Conservation (phyloP, 2,329 filamentous ascomycete genomes). For the Pestalotiopsis sp. region DNA sequence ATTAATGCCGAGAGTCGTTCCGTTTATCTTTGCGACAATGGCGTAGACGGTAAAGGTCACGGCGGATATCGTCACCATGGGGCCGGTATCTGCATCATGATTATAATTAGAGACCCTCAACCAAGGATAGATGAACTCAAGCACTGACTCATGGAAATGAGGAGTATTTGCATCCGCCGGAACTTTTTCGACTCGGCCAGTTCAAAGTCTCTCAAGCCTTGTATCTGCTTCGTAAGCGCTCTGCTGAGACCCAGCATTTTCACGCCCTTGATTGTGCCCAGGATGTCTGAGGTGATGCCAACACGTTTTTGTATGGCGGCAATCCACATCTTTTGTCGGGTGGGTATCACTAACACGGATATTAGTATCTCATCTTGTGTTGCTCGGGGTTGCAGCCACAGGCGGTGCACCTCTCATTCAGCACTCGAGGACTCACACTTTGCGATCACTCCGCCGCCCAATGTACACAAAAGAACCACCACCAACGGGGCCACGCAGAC, state of each 20-base stretch:
- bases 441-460: neutral
- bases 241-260: conserved; percentile 6
- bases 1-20: neutral
- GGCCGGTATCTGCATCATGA: conserved; percentile 1
- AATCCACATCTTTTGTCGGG: conserved; percentile 6
- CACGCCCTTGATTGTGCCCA: conserved; percentile 6
- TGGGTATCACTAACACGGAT: neutral
- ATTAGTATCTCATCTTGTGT: neutral
- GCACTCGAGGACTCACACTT: neutral
- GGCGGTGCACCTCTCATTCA: too few relatives aligned
- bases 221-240: conserved; percentile 5
- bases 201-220: conserved; percentile 11
- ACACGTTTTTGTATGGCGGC: conserved; percentile 10
- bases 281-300: conserved; percentile 8
- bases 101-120: neutral
- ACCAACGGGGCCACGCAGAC: conserved; percentile 5
- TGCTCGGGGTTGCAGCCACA: neutral
- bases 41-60: conserved; percentile 10
- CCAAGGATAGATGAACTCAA: too few relatives aligned
- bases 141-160: neutral
- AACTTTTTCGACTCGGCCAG: conserved; percentile 8
- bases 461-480: neutral
- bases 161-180: neutral
- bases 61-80: neutral
- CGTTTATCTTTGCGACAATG: conserved; percentile 8